Percentiles rank a stretch among this genome's conserved stretches.
phyloP scores from a whole-genome alignment of 306 rosid species.

The Oemleria cerasiformis region DNA sequence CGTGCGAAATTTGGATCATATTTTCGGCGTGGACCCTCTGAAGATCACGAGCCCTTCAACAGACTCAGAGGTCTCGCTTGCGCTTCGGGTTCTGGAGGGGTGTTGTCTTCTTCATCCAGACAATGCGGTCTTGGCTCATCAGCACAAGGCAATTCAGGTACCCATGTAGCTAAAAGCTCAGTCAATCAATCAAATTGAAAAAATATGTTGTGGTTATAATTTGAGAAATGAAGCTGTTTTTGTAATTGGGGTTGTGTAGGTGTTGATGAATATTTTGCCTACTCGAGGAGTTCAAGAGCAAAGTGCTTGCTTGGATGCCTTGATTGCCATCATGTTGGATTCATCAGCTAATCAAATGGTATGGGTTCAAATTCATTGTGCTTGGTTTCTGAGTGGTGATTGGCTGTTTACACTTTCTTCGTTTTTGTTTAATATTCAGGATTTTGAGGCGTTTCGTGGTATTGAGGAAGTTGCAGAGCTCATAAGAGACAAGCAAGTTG shows the following conservation, averaged over 20 bases:
- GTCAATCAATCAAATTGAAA: conserved; percentile 16
- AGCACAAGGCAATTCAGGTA: conserved; percentile 39
- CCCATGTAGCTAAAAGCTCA: background rate
- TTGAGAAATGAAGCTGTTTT: conserved; percentile 10
- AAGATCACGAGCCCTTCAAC: conserved; percentile 65
- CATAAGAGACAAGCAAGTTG: conserved; percentile 77
- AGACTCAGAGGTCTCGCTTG: conserved; percentile 24
- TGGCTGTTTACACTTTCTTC: background rate
- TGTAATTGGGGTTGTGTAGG: conserved; percentile 36
- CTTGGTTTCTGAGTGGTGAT: conserved; percentile 1
- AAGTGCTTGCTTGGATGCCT: conserved; percentile 89
- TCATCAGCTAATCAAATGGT: conserved; percentile 89
- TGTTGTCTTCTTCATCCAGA: conserved; percentile 34
- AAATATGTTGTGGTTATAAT: conserved; percentile 10
- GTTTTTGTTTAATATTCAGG: conserved; percentile 37
- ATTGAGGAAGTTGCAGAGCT: conserved; percentile 87
- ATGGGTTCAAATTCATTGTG: background rate
- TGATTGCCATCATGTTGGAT: conserved; percentile 85
- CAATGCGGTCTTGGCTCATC: conserved; percentile 28
- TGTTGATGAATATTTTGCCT: conserved; percentile 77
- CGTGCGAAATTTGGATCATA: conserved; percentile 56
- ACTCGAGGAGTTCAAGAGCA: conserved; percentile 76
- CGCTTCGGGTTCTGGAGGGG: conserved; percentile 35
- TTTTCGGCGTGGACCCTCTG: conserved; percentile 70
- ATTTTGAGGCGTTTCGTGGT: conserved; percentile 72